Evolutionary conservation across 768 basidiomycete species (phyloP), one percentile per base, ranked within the genome.

Genomic region (Psilocybe sp.): DNA sequence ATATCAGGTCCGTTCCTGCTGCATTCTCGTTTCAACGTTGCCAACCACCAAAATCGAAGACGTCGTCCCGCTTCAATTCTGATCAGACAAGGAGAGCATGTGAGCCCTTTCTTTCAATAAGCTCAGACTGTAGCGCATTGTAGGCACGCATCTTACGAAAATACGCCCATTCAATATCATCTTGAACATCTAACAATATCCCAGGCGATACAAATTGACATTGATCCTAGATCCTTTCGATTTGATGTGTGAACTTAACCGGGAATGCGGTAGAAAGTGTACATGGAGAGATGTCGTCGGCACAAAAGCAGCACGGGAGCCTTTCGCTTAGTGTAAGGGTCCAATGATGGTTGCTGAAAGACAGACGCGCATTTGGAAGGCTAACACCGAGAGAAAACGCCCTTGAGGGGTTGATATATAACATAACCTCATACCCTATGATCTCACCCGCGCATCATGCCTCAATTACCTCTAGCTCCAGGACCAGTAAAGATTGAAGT

Each of bases 371-470:
- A 35, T 43, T 46, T 47, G 37, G 42, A 49, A 46, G 54, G 45
- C 51, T 55, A 55, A 58, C 54, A 53, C 45, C 54, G 55, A 60
- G 50, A 51, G 44, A 44, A 50, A 49, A 45, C 38, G 49, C 52
- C 51, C 53, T 59, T 62, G 55, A 58, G 57, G 55, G 23, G 23
- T 28, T 28, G 23, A 64, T 68, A 62, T 69, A 69, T 67, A 69
- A 65, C 60, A 62, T 65, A 61, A 59, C 56, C 58, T 59, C 51
- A 45, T 51, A 48, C 50, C 40, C 50, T 46, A 62, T 57, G 51
- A 56, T 57, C 54, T 55, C 59, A 60, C 67, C 58, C 57, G 57
- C 45, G 56, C 60, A 54, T 51, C 64, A 60, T 63, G 59, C 59
- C 59, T 46, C 59, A 57, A 36, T 57, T 65, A 57, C 60, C 60